Conservation (phyloP, 441 rosid genomes). For the Syzygium syzygioides region DNA sequence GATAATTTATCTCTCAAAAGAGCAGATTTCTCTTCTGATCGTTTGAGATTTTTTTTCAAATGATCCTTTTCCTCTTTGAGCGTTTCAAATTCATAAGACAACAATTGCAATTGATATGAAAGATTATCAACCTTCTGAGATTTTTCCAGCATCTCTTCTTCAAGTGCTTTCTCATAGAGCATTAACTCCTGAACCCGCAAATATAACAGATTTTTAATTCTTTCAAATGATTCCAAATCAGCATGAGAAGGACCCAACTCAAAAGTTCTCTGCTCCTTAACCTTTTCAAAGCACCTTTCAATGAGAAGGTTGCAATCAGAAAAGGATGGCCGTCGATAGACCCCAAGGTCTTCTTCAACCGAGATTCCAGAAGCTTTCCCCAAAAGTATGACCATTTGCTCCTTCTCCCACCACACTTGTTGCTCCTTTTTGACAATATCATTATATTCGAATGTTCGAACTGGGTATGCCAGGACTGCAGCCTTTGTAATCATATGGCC, state of each 20-base stretch:
- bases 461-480: no score
- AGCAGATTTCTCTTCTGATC: slow-evolving; percentile 79
- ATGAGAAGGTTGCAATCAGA: slow-evolving; percentile 38
- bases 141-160: slow-evolving; percentile 47
- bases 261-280: slow-evolving; percentile 35
- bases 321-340: slow-evolving; percentile 13
- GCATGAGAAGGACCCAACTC: slow-evolving; percentile 27
- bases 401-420: slow-evolving; percentile 42
- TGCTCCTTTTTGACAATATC: slow-evolving; percentile 36
- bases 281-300: slow-evolving; percentile 49
- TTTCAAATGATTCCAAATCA: slow-evolving; percentile 42
- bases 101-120: slow-evolving; percentile 1
- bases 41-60: slow-evolving; percentile 61
- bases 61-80: slow-evolving; percentile 45
- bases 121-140: slow-evolving; percentile 24
- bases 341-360: slow-evolving; percentile 25
- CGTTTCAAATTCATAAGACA: background rate
- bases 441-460: slow-evolving; percentile 23
- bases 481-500: no score
- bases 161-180: slow-evolving; percentile 54
- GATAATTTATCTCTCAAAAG: slow-evolving; percentile 79
- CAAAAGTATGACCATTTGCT: slow-evolving; percentile 44
- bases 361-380: slow-evolving; percentile 52
- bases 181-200: slow-evolving; percentile 51
- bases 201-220: slow-evolving; percentile 64